Evolutionary conservation across 2,329 filamentous ascomycete genomes (phyloP).

Genomic region (Aspergillus novoparasiticus): DNA sequence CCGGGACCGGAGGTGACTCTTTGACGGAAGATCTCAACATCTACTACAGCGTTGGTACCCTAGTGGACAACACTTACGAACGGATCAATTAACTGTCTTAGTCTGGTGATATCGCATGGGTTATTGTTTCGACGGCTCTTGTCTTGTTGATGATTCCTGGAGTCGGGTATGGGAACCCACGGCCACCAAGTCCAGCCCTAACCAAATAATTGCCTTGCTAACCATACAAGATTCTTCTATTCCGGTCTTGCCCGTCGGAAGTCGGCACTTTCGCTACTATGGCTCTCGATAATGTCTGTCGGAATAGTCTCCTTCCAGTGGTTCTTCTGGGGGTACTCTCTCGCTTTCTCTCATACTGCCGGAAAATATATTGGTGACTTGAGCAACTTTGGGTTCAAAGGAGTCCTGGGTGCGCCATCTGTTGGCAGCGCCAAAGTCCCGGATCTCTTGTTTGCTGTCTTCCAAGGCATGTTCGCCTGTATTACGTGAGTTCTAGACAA

Average conservation of each 20-base stretch:
- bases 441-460: slow-evolving; percentile 81
- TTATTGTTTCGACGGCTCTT: slow-evolving; percentile 73
- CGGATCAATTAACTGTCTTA: slow-evolving; percentile 39
- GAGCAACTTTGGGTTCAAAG: slow-evolving; percentile 75
- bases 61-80: no score
- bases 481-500: slow-evolving; percentile 68
- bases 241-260: slow-evolving; percentile 86
- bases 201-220: slow-evolving; percentile 6
- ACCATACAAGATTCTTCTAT: slow-evolving; percentile 74
- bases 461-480: slow-evolving; percentile 63
- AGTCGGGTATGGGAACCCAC: slow-evolving; percentile 61
- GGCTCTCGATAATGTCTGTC: slow-evolving; percentile 79
- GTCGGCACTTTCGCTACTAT: slow-evolving; percentile 83
- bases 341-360: slow-evolving; percentile 78
- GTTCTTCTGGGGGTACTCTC: slow-evolving; percentile 93
- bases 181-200: not conserved
- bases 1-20: slow-evolving; percentile 66
- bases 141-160: slow-evolving; percentile 92
- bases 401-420: slow-evolving; percentile 74
- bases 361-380: slow-evolving; percentile 77
- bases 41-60: slow-evolving; percentile 64
- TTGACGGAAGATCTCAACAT: slow-evolving; percentile 74
- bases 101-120: slow-evolving; percentile 81
- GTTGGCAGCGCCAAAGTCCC: slow-evolving; percentile 74
- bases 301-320: slow-evolving; percentile 84